Percentiles rank a stretch among this genome's conserved stretches.
Evolutionary conservation across 768 basidiomycete species (phyloP).

Genomic region (Boletus barrowsii): DNA sequence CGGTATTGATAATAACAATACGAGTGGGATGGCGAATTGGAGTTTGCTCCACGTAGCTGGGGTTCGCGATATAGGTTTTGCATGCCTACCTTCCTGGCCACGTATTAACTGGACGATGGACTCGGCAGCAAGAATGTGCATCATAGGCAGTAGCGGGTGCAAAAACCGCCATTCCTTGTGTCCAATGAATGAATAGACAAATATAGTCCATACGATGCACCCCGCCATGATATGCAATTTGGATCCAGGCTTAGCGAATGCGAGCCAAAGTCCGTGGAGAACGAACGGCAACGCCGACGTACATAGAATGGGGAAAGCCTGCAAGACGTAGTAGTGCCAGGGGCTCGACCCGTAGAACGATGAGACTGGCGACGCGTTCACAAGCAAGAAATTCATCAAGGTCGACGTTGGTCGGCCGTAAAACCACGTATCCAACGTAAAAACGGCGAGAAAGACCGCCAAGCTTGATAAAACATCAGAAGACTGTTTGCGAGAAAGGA

Average conservation of each 20-base stretch:
- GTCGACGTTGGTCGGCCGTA: slow-evolving; percentile 69
- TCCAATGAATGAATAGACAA: slow-evolving; percentile 72
- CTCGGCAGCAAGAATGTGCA: slow-evolving; percentile 76
- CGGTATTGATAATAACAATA: slow-evolving; percentile 57
- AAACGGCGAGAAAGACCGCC: slow-evolving; percentile 27
- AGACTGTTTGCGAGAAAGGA: not conserved
- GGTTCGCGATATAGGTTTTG: not conserved
- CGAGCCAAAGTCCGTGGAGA: slow-evolving; percentile 54
- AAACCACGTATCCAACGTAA: slow-evolving; percentile 66
- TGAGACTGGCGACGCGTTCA: slow-evolving; percentile 83
- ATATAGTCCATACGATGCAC: slow-evolving; percentile 58
- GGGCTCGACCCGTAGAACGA: slow-evolving; percentile 87
- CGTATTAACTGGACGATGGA: slow-evolving; percentile 54
- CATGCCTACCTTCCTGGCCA: not conserved
- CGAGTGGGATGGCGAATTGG: slow-evolving; percentile 30
- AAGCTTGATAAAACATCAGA: slow-evolving; percentile 17
- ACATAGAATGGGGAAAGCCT: slow-evolving; percentile 81
- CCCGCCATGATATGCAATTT: slow-evolving; percentile 45
- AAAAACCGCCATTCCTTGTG: slow-evolving; percentile 99
- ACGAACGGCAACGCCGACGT: slow-evolving; percentile 72
- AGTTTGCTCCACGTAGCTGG: slow-evolving; percentile 15
- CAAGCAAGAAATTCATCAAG: slow-evolving; percentile 74
- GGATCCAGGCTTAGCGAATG: slow-evolving; percentile 16
- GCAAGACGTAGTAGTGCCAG: slow-evolving; percentile 87
- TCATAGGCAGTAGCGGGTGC: slow-evolving; percentile 82